Evolutionary conservation across 768 basidiomycete genomes (phyloP), one percentile per base, ranked within the genome.

Genomic region (Inosperma sp.): DNA sequence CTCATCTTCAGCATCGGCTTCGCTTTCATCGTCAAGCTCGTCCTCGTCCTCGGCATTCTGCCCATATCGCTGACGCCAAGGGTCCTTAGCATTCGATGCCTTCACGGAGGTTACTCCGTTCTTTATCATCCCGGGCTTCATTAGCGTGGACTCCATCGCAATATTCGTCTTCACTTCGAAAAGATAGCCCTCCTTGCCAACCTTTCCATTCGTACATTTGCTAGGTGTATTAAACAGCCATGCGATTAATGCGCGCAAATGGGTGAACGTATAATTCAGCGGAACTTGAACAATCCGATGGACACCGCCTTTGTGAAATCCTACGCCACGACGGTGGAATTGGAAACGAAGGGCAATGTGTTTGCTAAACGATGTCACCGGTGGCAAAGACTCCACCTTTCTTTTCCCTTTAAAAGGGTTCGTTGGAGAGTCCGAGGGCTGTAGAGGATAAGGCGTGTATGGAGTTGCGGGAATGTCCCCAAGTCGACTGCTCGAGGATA

Each of bases 251-350:
- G 73, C 75, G 33, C 79, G 78, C 4, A 89, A 69, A 58, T 84
- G 84, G 0, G 76, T 69, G 56, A 89, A 82, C 0, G 82, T 84
- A 61, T 86, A 88, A 60, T 75, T 84, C 22, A 80, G 68, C 0
- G 86, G 86, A 7, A 86, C 83, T 55, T 86, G 85, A 4, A 80
- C 79, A 46, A 87, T 67, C 46, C 86, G 77, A 59, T 81, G 79
- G 3, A 83, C 73, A 5, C 81, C 79, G 4, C 82, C 78, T 48
- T 69, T 64, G 8, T 62, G 61, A 1, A 67, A 63, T 8, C 58
- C 57, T 3, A 63, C 27, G 36, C 65, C 63, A 10, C 61, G 54
- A 36, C 74, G 71, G 37, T 80, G 63, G 43, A 84, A 67, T 65
- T 85, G 84, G 60, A 85, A 79, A 16, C 83, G 79, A 13, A 87